phyloP scores from a whole-genome alignment of 2,329 filamentous ascomycete species.

The Tolypocladium nubicola region DNA sequence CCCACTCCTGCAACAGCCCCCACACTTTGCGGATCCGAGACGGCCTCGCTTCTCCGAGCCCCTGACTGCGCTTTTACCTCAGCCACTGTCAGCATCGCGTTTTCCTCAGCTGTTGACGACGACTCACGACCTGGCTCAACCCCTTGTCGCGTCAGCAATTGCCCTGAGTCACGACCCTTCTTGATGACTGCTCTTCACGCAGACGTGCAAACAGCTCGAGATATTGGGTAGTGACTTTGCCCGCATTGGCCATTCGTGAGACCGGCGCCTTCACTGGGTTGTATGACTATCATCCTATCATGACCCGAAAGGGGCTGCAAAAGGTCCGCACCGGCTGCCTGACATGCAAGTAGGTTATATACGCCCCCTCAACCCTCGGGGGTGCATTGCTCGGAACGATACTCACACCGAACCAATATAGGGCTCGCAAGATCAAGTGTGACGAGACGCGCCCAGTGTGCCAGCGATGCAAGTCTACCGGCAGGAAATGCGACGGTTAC shows the following conservation, averaged over 20 bases:
- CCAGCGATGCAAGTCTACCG: constrained; percentile 38
- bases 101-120: not conserved
- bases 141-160: no score
- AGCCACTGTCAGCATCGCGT: not conserved
- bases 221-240: no score
- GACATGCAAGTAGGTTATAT: constrained; percentile 44
- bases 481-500: constrained; percentile 46
- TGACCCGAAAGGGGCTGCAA: constrained; percentile 13
- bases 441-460: constrained; percentile 43
- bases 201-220: no score
- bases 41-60: not conserved
- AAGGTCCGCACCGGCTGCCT: constrained; percentile 37
- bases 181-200: no score
- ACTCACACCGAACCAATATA: constrained; percentile 10
- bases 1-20: not conserved
- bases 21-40: not conserved
- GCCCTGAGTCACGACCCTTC: not conserved
- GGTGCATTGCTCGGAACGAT: not conserved
- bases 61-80: not conserved
- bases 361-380: not conserved
- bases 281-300: constrained; percentile 1
- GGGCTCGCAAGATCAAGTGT: constrained; percentile 46
- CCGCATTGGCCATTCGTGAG: no score
- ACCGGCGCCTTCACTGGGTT: no score
- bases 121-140: not conserved